Base-by-base conservation (phyloP, 148 eudicot species). In the Pouteria glomerata region DNA sequence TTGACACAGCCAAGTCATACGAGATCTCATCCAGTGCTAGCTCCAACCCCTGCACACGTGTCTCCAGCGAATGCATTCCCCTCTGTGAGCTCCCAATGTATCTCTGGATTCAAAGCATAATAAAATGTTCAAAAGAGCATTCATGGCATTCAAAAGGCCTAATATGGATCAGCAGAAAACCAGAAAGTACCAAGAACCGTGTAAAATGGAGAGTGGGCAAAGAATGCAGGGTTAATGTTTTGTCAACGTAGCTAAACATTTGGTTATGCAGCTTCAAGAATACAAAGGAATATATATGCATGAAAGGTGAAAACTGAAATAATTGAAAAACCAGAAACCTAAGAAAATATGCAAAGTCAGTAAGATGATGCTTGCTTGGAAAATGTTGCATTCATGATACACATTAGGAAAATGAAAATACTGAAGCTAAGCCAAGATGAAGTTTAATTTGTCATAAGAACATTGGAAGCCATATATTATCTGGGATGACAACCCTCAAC, bases 1-100 rank as follows among this genome's bases (percentile, higher is more conserved):
- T 84, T 75, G 88, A 86, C 52, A 87, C 58, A 6, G 81, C 87
- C 74, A 91, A 73, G 74, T 83, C 86, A 57, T 81, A 73, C 35
- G 90, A 87, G 64, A 91, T 91, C 15, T 80, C 92, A 34, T 86
- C 95, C 68, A 91, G 74, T 57, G 82, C 82, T 76, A 68, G 84
- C 88, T 91, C 97, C 1, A 91, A 83, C 33, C 92, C 97, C 50
- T 88, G 76, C 66, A 91, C 97, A 50, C 97, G 95, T 33, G 80
- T 87, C 79, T 87, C 89, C 83, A 91, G 74, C 24, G 86, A 89
- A 77, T 74, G 76, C 60, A 91, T 91, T 66, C 95, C 90, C 60
- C 72, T 85, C 71, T 82, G 95, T 39, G 97, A 91, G 70, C 77
- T 83, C 21, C 97, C 97, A 83, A 91, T 91, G 80, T 82, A 91